Percentiles rank a stretch among this genome's conserved stretches.
phyloP scores from a whole-genome alignment of 2,329 filamentous ascomycete species.

The Tolypocladium paradoxum region DNA sequence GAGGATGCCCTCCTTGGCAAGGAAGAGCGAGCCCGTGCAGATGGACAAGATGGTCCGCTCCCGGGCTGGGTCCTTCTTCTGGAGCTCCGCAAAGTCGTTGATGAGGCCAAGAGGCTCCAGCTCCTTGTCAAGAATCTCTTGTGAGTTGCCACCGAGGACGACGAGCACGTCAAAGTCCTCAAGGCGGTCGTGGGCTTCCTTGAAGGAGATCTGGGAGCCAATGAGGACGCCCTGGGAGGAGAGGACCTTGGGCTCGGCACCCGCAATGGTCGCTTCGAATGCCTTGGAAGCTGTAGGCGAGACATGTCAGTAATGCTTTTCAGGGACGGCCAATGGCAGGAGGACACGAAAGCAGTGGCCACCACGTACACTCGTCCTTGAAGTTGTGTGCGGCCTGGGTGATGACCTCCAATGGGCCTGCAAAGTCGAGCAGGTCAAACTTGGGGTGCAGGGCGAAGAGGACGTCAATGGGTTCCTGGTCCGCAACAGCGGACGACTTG shows the following conservation, averaged over 20 bases:
- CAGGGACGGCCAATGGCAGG: background rate
- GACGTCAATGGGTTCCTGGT: constrained; percentile 46
- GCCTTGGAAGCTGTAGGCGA: constrained; percentile 37
- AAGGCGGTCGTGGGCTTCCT: constrained; percentile 64
- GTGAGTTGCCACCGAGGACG: constrained; percentile 60
- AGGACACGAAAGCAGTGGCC: too few relatives aligned
- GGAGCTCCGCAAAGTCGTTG: constrained; percentile 65
- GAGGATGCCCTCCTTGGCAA: constrained; percentile 67
- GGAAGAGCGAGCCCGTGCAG: constrained; percentile 69
- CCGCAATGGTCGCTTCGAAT: constrained; percentile 47
- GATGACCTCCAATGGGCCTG: constrained; percentile 43
- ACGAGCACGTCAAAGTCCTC: constrained; percentile 72
- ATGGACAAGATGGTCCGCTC: constrained; percentile 75
- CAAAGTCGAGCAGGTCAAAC: constrained; percentile 49
- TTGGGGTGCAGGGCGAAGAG: constrained; percentile 50
- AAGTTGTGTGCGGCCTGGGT: constrained; percentile 39
- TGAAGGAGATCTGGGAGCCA: constrained; percentile 65
- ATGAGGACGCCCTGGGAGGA: constrained; percentile 57
- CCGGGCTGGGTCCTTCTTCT: constrained; percentile 66
- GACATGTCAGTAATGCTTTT: constrained; percentile 2
- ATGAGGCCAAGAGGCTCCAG: constrained; percentile 61
- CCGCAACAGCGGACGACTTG: constrained; percentile 47
- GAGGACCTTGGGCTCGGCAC: constrained; percentile 41
- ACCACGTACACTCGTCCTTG: constrained; percentile 36
- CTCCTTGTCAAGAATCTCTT: constrained; percentile 55